These are phyloP conservation scores for Podosphaera fusca DNA, from an alignment of 2,329 filamentous ascomycete genomes.

Conservation along the genomic window DNA sequence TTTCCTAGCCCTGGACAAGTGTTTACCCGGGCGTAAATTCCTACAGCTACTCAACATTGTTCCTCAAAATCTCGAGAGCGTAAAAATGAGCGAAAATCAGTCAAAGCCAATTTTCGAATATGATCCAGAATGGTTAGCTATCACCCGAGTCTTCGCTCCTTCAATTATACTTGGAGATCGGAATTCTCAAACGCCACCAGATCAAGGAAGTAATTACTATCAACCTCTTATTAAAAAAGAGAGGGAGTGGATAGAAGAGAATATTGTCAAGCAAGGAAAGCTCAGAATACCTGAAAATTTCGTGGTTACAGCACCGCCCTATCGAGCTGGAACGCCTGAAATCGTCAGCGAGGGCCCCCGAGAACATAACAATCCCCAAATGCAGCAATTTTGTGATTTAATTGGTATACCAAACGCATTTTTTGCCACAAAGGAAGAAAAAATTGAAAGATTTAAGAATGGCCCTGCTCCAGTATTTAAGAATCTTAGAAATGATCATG, in stretches of 20 bases:
- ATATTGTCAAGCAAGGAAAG: constrained; percentile 39
- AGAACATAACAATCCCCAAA: constrained; percentile 79
- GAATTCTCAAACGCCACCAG: constrained; percentile 25
- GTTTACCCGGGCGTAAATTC: constrained; percentile 55
- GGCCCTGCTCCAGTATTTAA: constrained; percentile 28
- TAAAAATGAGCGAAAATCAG: neutral
- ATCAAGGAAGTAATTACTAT: constrained; percentile 50
- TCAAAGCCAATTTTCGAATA: constrained; percentile 26
- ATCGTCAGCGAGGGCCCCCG: constrained; percentile 38
- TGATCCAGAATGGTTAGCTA: constrained; percentile 88
- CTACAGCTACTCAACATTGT: constrained; percentile 52
- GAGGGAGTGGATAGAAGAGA: constrained; percentile 56
- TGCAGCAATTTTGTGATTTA: constrained; percentile 55
- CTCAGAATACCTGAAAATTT: constrained; percentile 63
- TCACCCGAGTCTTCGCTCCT: constrained; percentile 57
- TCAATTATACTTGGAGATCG: constrained; percentile 41
- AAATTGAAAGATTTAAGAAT: constrained; percentile 29
- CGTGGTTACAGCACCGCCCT: constrained; percentile 46
- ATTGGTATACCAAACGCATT: constrained; percentile 56
- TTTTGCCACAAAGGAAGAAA: constrained; percentile 49
- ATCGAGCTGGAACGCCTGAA: constrained; percentile 33
- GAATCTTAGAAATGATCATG: constrained; percentile 10
- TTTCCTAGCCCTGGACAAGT: constrained; percentile 86
- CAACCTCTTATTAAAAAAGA: constrained; percentile 42
- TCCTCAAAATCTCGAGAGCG: constrained; percentile 13